phyloP scores from a whole-genome alignment of 768 basidiomycete species.

The Royoungia palumana region DNA sequence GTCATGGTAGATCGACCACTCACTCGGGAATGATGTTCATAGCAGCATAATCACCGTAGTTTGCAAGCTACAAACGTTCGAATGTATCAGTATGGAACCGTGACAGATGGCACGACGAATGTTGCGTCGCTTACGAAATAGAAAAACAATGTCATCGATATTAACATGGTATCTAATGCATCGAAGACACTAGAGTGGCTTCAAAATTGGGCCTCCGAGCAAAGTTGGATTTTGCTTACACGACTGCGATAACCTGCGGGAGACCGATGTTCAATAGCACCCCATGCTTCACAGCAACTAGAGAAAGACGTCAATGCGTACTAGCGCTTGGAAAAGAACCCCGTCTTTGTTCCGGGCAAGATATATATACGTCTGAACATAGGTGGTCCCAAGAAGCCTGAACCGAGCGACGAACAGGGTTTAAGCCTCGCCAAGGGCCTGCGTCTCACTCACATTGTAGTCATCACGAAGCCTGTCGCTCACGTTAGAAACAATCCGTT shows the following conservation, averaged over 20 bases:
- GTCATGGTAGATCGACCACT: not conserved
- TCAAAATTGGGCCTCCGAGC: not conserved
- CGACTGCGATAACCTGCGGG: slow-evolving; percentile 1
- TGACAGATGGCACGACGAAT: not conserved
- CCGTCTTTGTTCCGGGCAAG: not conserved
- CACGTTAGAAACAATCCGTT: not conserved
- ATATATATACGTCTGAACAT: slow-evolving; percentile 7
- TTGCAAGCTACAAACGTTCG: not conserved
- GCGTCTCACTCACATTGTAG: slow-evolving; percentile 2
- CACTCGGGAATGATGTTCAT: not conserved
- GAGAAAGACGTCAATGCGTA: not conserved
- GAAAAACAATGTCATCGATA: not conserved
- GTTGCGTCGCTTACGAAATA: slow-evolving; percentile 1
- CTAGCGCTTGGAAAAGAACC: slow-evolving; percentile 2
- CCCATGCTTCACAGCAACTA: not conserved
- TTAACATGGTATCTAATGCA: not conserved
- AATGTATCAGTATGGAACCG: not conserved
- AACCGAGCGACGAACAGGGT: not conserved
- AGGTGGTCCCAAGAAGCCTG: slow-evolving; percentile 6
- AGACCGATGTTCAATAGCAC: not conserved
- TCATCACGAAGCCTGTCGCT: slow-evolving; percentile 5
- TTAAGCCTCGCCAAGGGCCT: not conserved
- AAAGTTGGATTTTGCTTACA: not conserved
- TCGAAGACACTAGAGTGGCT: not conserved
- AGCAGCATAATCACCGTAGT: slow-evolving; percentile 1